phyloP scores from a whole-genome alignment of 805 yeast species.

The Teunomyces aglyptinius region DNA sequence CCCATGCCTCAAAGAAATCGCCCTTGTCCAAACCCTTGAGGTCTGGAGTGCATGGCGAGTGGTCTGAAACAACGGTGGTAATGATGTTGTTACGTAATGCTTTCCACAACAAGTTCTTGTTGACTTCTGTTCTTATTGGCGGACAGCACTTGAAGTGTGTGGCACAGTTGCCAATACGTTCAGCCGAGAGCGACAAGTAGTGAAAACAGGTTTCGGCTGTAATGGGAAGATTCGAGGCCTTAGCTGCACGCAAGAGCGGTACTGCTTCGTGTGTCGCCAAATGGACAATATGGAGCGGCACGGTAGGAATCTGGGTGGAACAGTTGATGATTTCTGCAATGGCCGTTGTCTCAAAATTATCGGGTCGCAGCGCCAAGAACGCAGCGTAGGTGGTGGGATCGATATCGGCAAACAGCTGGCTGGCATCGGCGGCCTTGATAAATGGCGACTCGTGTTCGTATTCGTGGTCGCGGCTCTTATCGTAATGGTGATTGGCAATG shows the following conservation, averaged over 20 bases:
- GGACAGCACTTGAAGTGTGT: constrained; percentile 95
- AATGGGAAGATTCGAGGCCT: constrained; percentile 55
- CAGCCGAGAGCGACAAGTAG: constrained; percentile 76
- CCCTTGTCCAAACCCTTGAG: constrained; percentile 79
- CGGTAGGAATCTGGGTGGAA: constrained; percentile 54
- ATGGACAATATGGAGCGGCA: constrained; percentile 85
- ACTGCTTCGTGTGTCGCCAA: constrained; percentile 82
- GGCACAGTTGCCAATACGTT: constrained; percentile 68
- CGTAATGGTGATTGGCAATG: constrained; percentile 33
- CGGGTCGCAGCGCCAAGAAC: constrained; percentile 84
- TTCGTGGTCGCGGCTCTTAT: constrained; percentile 10
- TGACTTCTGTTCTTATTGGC: constrained; percentile 77
- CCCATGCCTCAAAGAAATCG: constrained; percentile 93
- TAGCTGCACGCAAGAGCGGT: constrained; percentile 69
- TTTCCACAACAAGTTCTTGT: constrained; percentile 72
- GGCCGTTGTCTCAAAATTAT: constrained; percentile 81
- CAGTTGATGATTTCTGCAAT: constrained; percentile 68
- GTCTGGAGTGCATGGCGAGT: constrained; percentile 94
- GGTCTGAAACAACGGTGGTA: constrained; percentile 89
- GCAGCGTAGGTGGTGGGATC: constrained; percentile 69
- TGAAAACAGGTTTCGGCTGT: constrained; percentile 95
- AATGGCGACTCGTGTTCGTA: constrained; percentile 26
- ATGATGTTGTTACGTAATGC: constrained; percentile 67
- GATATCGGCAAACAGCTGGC: constrained; percentile 6
- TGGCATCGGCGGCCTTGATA: constrained; percentile 17